Conservation (phyloP, 176 grass and related monocot species). For the Olyra latifolia region DNA sequence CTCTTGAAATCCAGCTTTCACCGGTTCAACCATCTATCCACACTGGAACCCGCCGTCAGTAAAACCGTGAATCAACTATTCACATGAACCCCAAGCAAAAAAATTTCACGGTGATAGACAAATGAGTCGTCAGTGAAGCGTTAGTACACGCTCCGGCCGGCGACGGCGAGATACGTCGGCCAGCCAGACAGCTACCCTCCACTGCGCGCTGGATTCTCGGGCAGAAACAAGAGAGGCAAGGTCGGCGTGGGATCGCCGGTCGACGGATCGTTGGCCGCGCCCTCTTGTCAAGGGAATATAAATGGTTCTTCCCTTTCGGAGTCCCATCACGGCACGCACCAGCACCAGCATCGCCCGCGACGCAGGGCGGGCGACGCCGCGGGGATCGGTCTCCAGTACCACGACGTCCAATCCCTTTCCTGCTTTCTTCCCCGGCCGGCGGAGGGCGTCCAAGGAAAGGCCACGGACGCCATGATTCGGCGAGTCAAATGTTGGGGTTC, state of each 20-base stretch:
- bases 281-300: conserved; percentile 47
- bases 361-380: neutral
- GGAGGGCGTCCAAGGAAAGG: too few relatives aligned
- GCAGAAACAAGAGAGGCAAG: neutral
- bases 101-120: too few relatives aligned
- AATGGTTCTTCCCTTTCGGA: neutral
- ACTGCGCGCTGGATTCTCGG: neutral
- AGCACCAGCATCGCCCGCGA: conserved; percentile 2
- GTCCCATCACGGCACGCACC: conserved; percentile 28
- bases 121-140: too few relatives aligned
- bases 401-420: too few relatives aligned
- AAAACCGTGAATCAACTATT: too few relatives aligned
- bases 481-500: too few relatives aligned
- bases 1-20: too few relatives aligned
- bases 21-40: too few relatives aligned
- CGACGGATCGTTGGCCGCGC: conserved; percentile 18
- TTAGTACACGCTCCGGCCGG: neutral
- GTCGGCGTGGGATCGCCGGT: neutral
- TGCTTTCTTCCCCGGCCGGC: too few relatives aligned
- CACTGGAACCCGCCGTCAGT: too few relatives aligned
- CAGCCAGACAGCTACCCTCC: neutral
- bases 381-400: neutral
- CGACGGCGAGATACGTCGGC: neutral
- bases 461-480: too few relatives aligned
- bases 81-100: too few relatives aligned